phyloP scores from a whole-genome alignment of 352 stramenopile genomes.

The Phytophthora pistaciae region DNA sequence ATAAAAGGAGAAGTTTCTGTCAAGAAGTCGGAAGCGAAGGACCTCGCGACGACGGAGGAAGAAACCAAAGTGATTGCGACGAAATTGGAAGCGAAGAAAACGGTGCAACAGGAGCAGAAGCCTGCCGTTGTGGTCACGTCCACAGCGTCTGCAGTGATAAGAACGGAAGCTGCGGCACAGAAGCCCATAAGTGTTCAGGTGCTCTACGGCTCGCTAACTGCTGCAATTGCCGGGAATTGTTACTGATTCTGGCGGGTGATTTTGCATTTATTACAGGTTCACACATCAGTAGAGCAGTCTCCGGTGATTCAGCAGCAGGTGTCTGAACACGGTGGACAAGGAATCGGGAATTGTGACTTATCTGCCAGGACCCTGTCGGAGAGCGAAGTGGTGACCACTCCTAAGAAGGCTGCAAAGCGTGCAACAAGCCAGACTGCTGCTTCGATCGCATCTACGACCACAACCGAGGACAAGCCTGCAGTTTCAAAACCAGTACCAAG shows the following conservation, averaged over 20 bases:
- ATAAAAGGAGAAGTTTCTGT: neutral
- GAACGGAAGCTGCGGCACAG: neutral
- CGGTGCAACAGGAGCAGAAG: neutral
- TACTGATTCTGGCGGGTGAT: neutral
- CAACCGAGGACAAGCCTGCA: neutral
- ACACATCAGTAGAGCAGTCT: neutral
- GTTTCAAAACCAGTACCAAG: neutral
- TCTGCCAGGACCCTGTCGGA: neutral
- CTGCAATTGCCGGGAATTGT: neutral
- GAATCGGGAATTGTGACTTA: neutral
- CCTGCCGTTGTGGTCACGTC: neutral
- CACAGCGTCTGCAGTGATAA: neutral
- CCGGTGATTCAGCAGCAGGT: neutral
- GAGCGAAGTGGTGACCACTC: neutral
- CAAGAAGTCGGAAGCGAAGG: neutral
- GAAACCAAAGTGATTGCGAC: neutral
- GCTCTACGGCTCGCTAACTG: neutral
- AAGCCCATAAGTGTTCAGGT: neutral
- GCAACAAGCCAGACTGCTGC: neutral
- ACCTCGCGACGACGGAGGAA: neutral
- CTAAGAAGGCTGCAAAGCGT: neutral
- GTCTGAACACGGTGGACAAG: neutral
- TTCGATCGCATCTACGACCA: neutral
- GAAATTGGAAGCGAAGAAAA: neutral
- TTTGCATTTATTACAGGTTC: neutral